These are phyloP conservation scores for Solanum sejunctum DNA, from an alignment of 257 asterid genomes.

Conservation along the genomic window DNA sequence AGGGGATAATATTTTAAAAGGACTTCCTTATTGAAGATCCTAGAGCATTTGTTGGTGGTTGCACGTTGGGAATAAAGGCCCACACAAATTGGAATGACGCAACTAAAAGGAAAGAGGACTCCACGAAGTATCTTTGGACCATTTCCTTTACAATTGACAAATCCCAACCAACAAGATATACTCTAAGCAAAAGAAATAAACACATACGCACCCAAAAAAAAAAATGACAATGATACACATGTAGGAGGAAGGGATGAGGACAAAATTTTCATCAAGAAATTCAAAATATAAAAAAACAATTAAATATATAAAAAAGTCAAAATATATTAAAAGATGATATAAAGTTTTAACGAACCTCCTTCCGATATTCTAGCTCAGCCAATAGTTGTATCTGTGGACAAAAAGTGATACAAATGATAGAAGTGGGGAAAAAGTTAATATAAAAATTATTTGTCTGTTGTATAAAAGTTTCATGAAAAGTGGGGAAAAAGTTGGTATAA, in stretches of 20 bases:
- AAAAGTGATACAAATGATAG: not conserved
- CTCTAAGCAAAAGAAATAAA: not conserved
- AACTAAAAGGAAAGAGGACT: not conserved
- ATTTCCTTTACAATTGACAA: not conserved
- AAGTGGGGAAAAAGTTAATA: not conserved
- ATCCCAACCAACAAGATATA: not conserved
- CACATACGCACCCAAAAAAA: not conserved
- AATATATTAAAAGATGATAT: not conserved
- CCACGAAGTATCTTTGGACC: slow-evolving; percentile 1
- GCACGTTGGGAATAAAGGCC: slow-evolving; percentile 3
- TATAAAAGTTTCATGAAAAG: not conserved
- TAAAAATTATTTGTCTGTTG: not conserved
- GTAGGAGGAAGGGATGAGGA: not conserved
- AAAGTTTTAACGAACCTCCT: not conserved
- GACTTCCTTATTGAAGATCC: not conserved
- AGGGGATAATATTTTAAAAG: not conserved
- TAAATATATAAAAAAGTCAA: not conserved
- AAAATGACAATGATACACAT: not conserved
- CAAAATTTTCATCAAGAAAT: not conserved
- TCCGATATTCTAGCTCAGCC: not conserved
- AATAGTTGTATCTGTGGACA: not conserved
- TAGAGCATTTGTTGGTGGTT: not conserved
- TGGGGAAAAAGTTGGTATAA: not conserved
- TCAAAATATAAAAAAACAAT: not conserved
- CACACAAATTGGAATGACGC: not conserved